Evolutionary conservation across 371 early-diverging fungal species (phyloP).

Genomic region (Haplosporangium sp.): DNA sequence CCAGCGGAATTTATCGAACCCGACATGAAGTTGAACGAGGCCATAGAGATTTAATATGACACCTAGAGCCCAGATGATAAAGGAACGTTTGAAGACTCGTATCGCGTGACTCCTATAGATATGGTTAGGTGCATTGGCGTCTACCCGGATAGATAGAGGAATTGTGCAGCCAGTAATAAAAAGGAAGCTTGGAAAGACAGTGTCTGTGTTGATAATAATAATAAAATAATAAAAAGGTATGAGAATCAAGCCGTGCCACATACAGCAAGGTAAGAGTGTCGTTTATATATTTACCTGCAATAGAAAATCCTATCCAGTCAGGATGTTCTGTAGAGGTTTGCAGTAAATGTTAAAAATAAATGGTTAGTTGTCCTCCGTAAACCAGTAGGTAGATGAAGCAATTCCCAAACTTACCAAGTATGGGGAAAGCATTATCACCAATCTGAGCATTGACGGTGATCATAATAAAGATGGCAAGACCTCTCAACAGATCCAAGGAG

Average conservation of each 20-base stretch:
- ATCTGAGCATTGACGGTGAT: slow-evolving; percentile 63
- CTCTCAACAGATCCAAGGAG: slow-evolving; percentile 61
- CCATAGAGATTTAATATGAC: slow-evolving; percentile 53
- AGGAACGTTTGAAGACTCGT: slow-evolving; percentile 47
- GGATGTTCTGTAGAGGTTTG: slow-evolving; percentile 36
- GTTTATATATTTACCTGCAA: slow-evolving; percentile 58
- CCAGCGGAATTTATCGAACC: slow-evolving; percentile 38
- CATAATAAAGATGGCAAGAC: slow-evolving; percentile 61
- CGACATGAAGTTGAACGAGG: slow-evolving; percentile 26
- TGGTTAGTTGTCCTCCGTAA: neutral
- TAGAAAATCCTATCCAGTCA: slow-evolving; percentile 61
- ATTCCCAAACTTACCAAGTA: slow-evolving; percentile 30
- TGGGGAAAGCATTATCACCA: slow-evolving; percentile 33
- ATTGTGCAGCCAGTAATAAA: slow-evolving; percentile 63
- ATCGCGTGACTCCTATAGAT: slow-evolving; percentile 33
- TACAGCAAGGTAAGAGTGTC: slow-evolving; percentile 5
- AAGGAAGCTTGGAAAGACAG: slow-evolving; percentile 64
- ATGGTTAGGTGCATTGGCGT: slow-evolving; percentile 13
- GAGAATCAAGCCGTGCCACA: neutral
- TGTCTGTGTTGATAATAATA: slow-evolving; percentile 33
- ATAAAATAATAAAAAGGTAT: neutral
- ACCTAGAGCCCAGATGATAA: slow-evolving; percentile 58
- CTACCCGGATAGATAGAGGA: slow-evolving; percentile 56
- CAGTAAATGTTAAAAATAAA: neutral
- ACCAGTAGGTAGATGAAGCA: neutral